phyloP scores from a whole-genome alignment of 257 asterid species.

The Scutellaria galericulata region DNA sequence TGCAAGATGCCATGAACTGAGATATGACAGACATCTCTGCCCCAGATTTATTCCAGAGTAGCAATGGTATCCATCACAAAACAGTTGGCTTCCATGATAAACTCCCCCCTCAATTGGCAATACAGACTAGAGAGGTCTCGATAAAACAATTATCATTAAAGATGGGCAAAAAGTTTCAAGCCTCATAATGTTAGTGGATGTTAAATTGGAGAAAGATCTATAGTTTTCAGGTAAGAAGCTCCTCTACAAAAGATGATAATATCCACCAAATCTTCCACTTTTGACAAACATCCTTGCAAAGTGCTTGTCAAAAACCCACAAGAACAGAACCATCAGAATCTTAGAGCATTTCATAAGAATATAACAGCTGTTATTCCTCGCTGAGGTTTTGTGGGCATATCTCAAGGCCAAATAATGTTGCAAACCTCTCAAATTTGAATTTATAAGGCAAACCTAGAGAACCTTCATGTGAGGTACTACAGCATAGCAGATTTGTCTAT shows the following conservation, averaged over 20 bases:
- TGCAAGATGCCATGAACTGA: conserved; percentile 64
- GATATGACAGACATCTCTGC: conserved; percentile 51
- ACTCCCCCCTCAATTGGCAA: conserved; percentile 57
- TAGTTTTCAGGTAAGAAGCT: conserved; percentile 50
- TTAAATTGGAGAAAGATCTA: conserved; percentile 49
- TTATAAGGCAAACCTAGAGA: conserved; percentile 54
- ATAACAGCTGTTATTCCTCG: conserved; percentile 43
- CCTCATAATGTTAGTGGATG: conserved; percentile 43
- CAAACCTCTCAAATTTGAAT: conserved; percentile 47
- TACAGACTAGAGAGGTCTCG: conserved; percentile 48
- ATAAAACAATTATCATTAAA: conserved; percentile 43
- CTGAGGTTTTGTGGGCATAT: conserved; percentile 50
- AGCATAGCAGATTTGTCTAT: conserved; percentile 58
- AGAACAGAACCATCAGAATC: conserved; percentile 46
- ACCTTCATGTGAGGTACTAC: conserved; percentile 52
- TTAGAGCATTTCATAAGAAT: conserved; percentile 45
- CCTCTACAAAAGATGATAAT: conserved; percentile 51
- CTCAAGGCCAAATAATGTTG: conserved; percentile 47
- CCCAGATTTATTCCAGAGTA: conserved; percentile 35
- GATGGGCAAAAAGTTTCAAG: conserved; percentile 39
- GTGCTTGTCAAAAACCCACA: conserved; percentile 50
- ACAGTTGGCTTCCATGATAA: conserved; percentile 48
- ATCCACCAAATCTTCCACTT: conserved; percentile 54
- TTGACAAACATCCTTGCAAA: conserved; percentile 46
- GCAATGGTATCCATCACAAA: conserved; percentile 43